Percentiles rank a stretch among this genome's conserved stretches.
Conservation (phyloP, 805 yeast species). For the Ogataea siamensis region DNA sequence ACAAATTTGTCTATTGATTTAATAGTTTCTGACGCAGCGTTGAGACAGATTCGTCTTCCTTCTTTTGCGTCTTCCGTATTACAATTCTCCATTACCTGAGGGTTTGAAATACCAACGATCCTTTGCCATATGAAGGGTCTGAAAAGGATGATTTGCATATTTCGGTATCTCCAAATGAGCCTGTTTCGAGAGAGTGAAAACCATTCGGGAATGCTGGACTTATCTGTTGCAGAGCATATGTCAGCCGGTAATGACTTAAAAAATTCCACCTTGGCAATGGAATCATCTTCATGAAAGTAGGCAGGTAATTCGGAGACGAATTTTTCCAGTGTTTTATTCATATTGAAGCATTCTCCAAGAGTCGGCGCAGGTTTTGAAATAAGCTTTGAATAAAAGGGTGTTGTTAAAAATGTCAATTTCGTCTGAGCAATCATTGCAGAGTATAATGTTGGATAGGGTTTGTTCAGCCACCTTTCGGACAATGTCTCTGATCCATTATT, state of each 20-base stretch:
- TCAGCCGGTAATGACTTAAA: conserved; percentile 25
- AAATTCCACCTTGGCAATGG: conserved; percentile 27
- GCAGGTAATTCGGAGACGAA: conserved; percentile 44
- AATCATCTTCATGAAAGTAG: conserved; percentile 44
- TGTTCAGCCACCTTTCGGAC: too few relatives aligned
- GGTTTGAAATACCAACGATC: conserved; percentile 39
- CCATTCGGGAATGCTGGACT: conserved; percentile 44
- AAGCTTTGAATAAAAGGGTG: conserved; percentile 47
- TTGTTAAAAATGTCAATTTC: conserved; percentile 45
- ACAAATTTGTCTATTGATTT: conserved; percentile 44
- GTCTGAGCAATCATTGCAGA: conserved; percentile 58
- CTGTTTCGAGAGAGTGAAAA: conserved; percentile 50
- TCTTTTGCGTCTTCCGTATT: conserved; percentile 44
- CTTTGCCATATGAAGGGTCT: conserved; percentile 58
- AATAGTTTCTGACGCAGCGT: conserved; percentile 52
- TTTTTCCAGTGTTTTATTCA: conserved; percentile 42
- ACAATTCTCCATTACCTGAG: conserved; percentile 32
- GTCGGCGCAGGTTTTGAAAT: conserved; percentile 48
- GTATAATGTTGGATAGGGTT: conserved; percentile 50
- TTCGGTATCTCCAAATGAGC: conserved; percentile 57
- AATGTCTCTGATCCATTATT: too few relatives aligned
- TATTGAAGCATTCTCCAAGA: conserved; percentile 47
- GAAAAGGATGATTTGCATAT: conserved; percentile 52
- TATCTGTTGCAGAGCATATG: conserved; percentile 17
- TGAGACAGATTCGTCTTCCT: conserved; percentile 50